These are phyloP conservation scores for Mycocentrospora acerina DNA, from an alignment of 2,329 filamentous ascomycete species.

Conservation along the genomic window DNA sequence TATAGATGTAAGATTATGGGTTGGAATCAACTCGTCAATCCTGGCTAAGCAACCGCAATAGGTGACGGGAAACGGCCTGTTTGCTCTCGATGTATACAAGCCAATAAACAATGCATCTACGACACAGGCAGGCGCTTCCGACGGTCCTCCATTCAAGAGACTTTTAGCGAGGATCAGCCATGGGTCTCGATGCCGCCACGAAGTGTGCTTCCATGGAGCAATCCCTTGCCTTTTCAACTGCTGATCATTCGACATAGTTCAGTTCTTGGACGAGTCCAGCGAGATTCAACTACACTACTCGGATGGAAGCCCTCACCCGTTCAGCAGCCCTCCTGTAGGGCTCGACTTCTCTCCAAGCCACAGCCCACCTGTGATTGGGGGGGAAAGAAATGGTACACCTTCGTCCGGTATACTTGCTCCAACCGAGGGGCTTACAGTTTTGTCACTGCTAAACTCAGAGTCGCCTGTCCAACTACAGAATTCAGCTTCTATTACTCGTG, in stretches of 20 bases:
- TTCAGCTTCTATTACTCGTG: conserved; percentile 14
- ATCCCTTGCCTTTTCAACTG: neutral
- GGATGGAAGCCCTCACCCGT: conserved; percentile 19
- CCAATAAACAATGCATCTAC: conserved; percentile 37
- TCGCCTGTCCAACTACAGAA: conserved; percentile 24
- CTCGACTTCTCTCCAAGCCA: conserved; percentile 14
- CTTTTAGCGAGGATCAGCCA: conserved; percentile 33
- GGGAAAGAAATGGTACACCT: conserved; percentile 18
- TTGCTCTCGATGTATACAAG: conserved; percentile 35
- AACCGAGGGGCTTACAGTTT: conserved; percentile 34
- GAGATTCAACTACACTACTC: conserved; percentile 36
- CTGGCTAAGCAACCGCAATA: conserved; percentile 20
- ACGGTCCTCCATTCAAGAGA: conserved; percentile 36
- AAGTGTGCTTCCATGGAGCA: conserved; percentile 16
- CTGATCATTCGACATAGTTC: conserved; percentile 28
- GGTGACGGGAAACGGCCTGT: conserved; percentile 39
- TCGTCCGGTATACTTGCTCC: conserved; percentile 22
- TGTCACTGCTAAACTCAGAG: conserved; percentile 38
- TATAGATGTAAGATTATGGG: conserved; percentile 35
- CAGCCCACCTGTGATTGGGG: conserved; percentile 10
- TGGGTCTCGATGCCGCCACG: conserved; percentile 40
- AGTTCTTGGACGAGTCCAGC: conserved; percentile 40
- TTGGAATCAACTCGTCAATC: too few species aligned
- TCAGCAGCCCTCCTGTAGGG: conserved; percentile 11
- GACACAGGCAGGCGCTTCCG: conserved; percentile 39